These are phyloP conservation scores for Chrysosphaeria jannelii DNA, from an alignment of 2,329 filamentous ascomycete genomes.

Conservation along the genomic window DNA sequence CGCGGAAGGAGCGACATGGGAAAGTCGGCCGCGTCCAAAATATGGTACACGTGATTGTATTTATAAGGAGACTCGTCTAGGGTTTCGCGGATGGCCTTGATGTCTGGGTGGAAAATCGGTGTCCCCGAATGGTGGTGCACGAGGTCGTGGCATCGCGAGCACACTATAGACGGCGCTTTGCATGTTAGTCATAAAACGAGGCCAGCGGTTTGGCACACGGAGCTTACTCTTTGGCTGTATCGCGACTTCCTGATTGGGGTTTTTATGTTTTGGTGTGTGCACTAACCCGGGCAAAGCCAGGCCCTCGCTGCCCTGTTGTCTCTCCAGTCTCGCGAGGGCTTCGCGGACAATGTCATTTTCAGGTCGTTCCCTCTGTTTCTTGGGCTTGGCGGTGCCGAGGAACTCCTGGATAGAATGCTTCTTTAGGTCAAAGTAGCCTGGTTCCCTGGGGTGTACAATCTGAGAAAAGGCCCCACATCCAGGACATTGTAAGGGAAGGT, in stretches of 20 bases:
- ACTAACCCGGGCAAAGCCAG: too few relatives aligned
- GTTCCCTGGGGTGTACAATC: conserved; percentile 15
- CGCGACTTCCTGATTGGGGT: too few relatives aligned
- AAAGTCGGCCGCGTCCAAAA: conserved; percentile 87
- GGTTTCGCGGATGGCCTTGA: conserved; percentile 55
- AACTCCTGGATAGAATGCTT: conserved; percentile 21
- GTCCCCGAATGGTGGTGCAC: conserved; percentile 42
- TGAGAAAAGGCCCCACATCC: conserved; percentile 37
- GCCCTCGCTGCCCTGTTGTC: conserved; percentile 10
- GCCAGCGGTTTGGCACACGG: too few relatives aligned
- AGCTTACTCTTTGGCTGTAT: too few relatives aligned
- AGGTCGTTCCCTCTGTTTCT: too few relatives aligned
- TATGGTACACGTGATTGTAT: conserved; percentile 82
- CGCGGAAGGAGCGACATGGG: conserved; percentile 72
- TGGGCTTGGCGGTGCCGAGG: conserved; percentile 9
- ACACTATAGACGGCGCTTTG: too few relatives aligned
- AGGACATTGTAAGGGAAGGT: conserved; percentile 24
- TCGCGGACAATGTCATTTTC: conserved; percentile 16
- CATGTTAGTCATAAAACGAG: too few relatives aligned
- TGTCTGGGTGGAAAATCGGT: conserved; percentile 50
- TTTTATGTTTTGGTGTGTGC: too few relatives aligned
- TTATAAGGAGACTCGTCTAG: conserved; percentile 71
- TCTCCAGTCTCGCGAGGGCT: conserved; percentile 13
- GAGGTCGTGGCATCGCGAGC: conserved; percentile 65
- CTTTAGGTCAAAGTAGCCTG: conserved; percentile 25